Base-by-base conservation (phyloP, 225 moss, liverwort and hornwort species). In the Sphagnum tenellum region DNA sequence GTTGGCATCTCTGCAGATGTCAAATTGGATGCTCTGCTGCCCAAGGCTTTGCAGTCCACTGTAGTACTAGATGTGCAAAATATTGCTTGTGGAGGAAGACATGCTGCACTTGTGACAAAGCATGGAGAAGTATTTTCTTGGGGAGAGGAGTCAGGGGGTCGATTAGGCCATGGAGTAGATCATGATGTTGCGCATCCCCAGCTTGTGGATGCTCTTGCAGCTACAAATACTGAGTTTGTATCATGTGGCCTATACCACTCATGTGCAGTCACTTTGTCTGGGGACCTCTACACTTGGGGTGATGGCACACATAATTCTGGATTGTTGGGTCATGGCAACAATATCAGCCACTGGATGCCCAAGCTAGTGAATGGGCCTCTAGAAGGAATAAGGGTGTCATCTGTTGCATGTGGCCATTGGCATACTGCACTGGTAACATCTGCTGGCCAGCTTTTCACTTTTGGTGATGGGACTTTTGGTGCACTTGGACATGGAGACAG, bases 301-400 rank as follows among this genome's bases (percentile, higher is more conserved):
- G 98, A 98, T 74, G 98, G 98, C 58, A 93, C 93, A 50, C 93
- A 98, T 71, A 93, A 90, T 76, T 75, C 93, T 59, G 98, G 98
- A n/a, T 79, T 98, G 72, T 76, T 98, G 61, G 98, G 98, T 44
- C 98, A 98, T 65, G 98, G 98, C 59, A 93, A 93, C 64, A 89
- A 90, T 57, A 90, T 90, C 69, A 90, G 98, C 78, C 98, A 98
- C 62, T 98, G 98, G 98, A 90, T 93, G 76, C 98, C 98, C 12
- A 98, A 98, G 77, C 83, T 88, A 61, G 98, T 98, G 53, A 87
- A 87, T 68, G 86, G 94, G 44, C 80, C 84, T 70, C 67, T 93
- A 48, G 98, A 98, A 76, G 93, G 90, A 53, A 77, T 98, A 46
- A 78, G 93, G 50, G 93, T 98, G 48, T 75, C 89, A 2, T 98